Evolutionary conservation across 192 early-diverging fungal genomes (phyloP).

Genomic region (Backusella tarrabulga): DNA sequence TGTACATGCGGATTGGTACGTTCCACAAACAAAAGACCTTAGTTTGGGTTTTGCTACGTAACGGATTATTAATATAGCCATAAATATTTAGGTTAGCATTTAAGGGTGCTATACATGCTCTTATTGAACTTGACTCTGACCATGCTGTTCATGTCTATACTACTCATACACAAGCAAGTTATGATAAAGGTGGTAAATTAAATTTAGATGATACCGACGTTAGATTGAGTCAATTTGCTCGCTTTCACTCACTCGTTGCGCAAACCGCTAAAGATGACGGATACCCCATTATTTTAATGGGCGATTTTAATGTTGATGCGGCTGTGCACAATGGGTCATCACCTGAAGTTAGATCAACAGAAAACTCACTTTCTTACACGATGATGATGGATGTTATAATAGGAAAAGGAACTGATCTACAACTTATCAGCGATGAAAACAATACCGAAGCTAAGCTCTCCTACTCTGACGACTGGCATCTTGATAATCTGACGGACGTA

Average conservation of each 20-base stretch:
- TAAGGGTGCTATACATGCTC: slow-evolving; percentile 80
- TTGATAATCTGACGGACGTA: slow-evolving; percentile 41
- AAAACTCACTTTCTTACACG: slow-evolving; percentile 44
- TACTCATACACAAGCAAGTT: slow-evolving; percentile 84
- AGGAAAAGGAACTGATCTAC: slow-evolving; percentile 30
- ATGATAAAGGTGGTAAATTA: slow-evolving; percentile 44
- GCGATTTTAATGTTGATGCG: slow-evolving; percentile 69
- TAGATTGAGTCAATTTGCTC: slow-evolving; percentile 60
- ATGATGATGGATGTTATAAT: slow-evolving; percentile 59
- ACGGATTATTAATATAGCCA: not conserved
- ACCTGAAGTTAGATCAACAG: slow-evolving; percentile 29
- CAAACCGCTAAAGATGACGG: slow-evolving; percentile 36
- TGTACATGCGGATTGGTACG: slow-evolving; percentile 67
- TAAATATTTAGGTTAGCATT: slow-evolving; percentile 42
- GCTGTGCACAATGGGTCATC: slow-evolving; percentile 21
- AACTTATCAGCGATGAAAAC: not conserved
- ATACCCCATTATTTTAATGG: slow-evolving; percentile 20
- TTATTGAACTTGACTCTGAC: slow-evolving; percentile 47
- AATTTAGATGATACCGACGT: slow-evolving; percentile 54
- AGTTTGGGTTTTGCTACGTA: no score
- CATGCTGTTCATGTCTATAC: slow-evolving; percentile 70
- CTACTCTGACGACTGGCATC: not conserved
- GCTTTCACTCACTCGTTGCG: slow-evolving; percentile 64
- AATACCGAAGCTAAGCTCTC: not conserved
- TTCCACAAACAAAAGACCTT: not conserved